Percentiles rank a stretch among this genome's conserved stretches.
phyloP scores from a whole-genome alignment of 495 filamentous ascomycete species.

The Elasticomyces elasticus region DNA sequence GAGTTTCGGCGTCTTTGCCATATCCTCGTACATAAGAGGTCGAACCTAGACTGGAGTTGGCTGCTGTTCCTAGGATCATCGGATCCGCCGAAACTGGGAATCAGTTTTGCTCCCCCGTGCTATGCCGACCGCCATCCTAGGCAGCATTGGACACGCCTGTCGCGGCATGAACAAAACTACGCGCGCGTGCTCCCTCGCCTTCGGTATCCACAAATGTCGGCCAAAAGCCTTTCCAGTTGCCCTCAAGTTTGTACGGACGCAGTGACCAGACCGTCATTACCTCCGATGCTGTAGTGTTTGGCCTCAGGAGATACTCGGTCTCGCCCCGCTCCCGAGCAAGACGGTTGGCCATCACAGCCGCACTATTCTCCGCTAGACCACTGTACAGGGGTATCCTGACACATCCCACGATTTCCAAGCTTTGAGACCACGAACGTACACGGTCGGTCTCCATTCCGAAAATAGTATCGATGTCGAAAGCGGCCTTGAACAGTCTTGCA shows the following conservation, averaged over 20 bases:
- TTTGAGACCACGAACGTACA: not conserved
- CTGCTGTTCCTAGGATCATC: too few species aligned
- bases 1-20: too few species aligned
- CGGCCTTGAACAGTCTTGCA: not conserved
- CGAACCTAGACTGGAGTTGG: too few species aligned
- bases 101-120: too few species aligned
- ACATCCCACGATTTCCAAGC: not conserved
- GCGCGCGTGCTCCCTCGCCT: not conserved
- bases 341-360: not conserved
- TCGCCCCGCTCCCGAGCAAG: not conserved
- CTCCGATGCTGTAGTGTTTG: not conserved
- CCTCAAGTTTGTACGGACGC: not conserved
- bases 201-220: not conserved
- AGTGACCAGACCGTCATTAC: not conserved
- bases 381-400: not conserved
- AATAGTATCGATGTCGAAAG: not conserved
- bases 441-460: not conserved
- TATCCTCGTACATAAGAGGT: too few species aligned
- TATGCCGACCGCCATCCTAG: too few species aligned
- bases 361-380: not conserved
- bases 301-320: not conserved
- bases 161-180: not conserved
- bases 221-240: not conserved
- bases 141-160: not conserved
- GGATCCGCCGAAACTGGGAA: too few species aligned